Base-by-base conservation (phyloP, 352 stramenopile genomes). In the Globisporangium yorkense region DNA sequence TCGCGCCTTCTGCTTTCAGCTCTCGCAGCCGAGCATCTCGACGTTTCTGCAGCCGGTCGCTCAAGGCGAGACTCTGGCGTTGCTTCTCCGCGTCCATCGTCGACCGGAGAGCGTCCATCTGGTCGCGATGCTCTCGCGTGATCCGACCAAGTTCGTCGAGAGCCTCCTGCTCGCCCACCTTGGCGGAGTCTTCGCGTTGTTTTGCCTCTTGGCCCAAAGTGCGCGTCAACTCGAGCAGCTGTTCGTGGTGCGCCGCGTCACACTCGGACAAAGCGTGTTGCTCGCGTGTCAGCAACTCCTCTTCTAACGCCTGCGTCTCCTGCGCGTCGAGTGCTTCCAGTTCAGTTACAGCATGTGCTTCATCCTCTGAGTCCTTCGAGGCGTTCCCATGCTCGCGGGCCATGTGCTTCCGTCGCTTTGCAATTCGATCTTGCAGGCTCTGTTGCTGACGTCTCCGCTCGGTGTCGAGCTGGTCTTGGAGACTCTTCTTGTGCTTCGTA, bases 391-490 rank as follows among this genome's bases (percentile, higher is more conserved):
- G 40, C 16, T 13, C 18, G 5, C 16, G 18, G 13, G 40, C 40
- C 40, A 56, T 29, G n/a, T 21, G 44, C 53, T 57, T 43, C 56
- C 67, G 59, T 0, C 70, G 62, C 54, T 71, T 62, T 5, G 48
- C 49, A 16, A 75, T 63, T 5, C 72, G 55, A 5, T 77, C 55
- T 12, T 56, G 49, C 0, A 81, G 60, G n/a, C 61, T 33, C 13
- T 66, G 58, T 31, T 76, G 61, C 39, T 78, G 67, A 5, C 65
- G 66, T 2, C 59, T 59, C 4, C 72, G 65, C 21, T 81, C 70
- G 12, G 62, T 47, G 33, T 69, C 59, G 5, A 75, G 53, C 2
- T 57, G 13, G 0, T 70, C 52, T 0, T 55, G 47, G 20, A 81
- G 35, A 5, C 54, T 60, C 0, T 35, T 27, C 7, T 70, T 56